phyloP scores from a whole-genome alignment of 176 grass and related monocot genomes.

The Aegilops sharonensis region DNA sequence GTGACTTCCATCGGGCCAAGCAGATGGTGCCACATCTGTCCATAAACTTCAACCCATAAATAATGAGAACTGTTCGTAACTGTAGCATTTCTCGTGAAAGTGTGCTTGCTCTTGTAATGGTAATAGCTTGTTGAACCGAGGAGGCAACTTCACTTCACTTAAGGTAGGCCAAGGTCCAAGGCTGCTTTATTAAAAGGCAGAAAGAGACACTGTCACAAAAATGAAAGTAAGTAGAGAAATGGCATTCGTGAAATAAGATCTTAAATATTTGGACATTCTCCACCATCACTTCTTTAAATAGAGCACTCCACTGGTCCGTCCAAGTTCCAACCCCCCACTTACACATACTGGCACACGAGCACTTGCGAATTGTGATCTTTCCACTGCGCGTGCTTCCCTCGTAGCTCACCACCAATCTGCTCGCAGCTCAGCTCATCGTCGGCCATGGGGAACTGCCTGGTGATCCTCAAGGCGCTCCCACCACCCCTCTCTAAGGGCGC shows the following conservation, averaged over 20 bases:
- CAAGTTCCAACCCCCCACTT: background rate
- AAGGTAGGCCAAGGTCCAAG: background rate
- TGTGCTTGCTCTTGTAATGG: too few species aligned
- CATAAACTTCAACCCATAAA: too few species aligned
- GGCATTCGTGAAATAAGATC: constrained; percentile 22
- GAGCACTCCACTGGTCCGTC: background rate
- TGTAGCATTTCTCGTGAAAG: too few species aligned
- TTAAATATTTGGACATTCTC: background rate
- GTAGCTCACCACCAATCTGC: background rate
- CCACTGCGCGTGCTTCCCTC: background rate
- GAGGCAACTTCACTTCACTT: background rate
- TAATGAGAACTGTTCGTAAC: too few species aligned
- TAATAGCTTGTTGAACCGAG: too few species aligned
- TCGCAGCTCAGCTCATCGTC: background rate
- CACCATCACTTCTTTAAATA: constrained; percentile 27
- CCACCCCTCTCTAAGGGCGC: background rate
- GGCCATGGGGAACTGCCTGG: constrained; percentile 70
- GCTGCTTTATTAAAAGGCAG: background rate
- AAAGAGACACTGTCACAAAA: background rate
- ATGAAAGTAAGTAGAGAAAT: background rate
- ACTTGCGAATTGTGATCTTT: background rate
- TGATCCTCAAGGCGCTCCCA: constrained; percentile 28
- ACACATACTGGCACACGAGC: background rate
- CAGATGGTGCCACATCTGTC: too few species aligned
- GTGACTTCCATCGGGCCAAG: too few species aligned